phyloP scores from a whole-genome alignment of 2,329 filamentous ascomycete species.

The Zymoseptoria ardabiliae region DNA sequence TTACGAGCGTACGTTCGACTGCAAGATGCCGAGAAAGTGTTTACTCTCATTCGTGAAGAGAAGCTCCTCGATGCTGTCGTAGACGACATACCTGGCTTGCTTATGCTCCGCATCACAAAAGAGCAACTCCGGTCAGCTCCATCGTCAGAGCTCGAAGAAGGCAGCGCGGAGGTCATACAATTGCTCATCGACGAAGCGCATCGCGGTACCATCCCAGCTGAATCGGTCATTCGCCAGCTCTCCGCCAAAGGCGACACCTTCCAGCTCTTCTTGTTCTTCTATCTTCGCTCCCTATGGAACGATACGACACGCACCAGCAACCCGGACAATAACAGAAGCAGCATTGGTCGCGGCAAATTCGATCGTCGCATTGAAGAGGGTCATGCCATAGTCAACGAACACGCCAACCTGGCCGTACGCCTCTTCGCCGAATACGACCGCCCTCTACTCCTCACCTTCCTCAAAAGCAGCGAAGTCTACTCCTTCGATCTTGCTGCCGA shows the following conservation, averaged over 20 bases:
- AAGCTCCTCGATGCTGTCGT: slow-evolving; percentile 83
- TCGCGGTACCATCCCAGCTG: slow-evolving; percentile 73
- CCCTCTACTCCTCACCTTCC: slow-evolving; percentile 72
- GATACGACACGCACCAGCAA: slow-evolving; percentile 2
- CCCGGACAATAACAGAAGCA: not conserved
- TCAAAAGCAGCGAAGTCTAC: slow-evolving; percentile 75
- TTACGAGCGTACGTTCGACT: slow-evolving; percentile 82
- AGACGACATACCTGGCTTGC: slow-evolving; percentile 84
- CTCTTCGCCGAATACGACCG: slow-evolving; percentile 82
- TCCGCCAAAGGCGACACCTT: slow-evolving; percentile 52
- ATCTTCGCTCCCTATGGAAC: slow-evolving; percentile 78
- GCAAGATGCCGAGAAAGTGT: slow-evolving; percentile 84
- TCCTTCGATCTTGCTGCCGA: slow-evolving; percentile 71
- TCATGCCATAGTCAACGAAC: slow-evolving; percentile 65
- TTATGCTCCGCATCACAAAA: slow-evolving; percentile 74
- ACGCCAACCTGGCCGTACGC: slow-evolving; percentile 78
- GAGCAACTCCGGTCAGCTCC: slow-evolving; percentile 60
- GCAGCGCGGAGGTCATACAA: slow-evolving; percentile 74
- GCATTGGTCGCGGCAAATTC: slow-evolving; percentile 17
- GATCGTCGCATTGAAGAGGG: slow-evolving; percentile 43
- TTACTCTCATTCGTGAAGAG: slow-evolving; percentile 76
- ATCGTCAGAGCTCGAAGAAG: slow-evolving; percentile 64
- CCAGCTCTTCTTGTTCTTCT: slow-evolving; percentile 80
- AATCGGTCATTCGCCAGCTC: slow-evolving; percentile 71
- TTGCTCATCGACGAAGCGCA: slow-evolving; percentile 86